Base-by-base conservation (phyloP, 169 alveolate genomes). In the Eimeria falciformis region DNA sequence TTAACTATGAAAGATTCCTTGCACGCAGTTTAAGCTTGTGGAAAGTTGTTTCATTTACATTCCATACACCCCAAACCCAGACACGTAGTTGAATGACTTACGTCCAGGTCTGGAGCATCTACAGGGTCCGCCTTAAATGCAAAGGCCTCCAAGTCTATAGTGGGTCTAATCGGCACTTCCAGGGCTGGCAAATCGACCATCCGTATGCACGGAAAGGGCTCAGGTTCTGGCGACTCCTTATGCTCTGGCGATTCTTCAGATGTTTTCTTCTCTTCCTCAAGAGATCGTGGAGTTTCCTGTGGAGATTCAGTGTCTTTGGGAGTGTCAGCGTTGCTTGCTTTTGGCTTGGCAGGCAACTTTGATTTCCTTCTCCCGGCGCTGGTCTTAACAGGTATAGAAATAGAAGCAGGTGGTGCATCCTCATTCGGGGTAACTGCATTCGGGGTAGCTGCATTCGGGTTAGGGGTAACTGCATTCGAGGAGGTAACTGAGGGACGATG, bases 171-270 rank as follows among this genome's bases (percentile, higher is more conserved):
- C 29, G 89, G 89, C 37, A 29, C 25, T 7, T 79, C 89, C 73
- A 79, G n/a, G 18, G 73, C 23, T 45, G 89, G 89, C 53, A 79
- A 14, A 69, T 79, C 89, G 68, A 29, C 50, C 50, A 79, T 56
- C 11, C 68, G 45, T 25, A 79, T 73, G 56, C 55, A 79, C 18
- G 73, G 89, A 43, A 75, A 56, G n/a, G 89, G 73, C 73, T 79
- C 89, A 6, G 75, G 75, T 9, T 77, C 66, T 17, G 86, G 62
- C 40, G 40, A 33, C 66, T 77, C 68, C 14, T 7, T 27, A 23
- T 43, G 50, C 66, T 18, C 14, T 47, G 46, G 86, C 27, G 9
- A 43, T 77, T 77, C 66, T 25, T 25, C 50, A 12, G 17, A 33
- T 77, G 25, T 77, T 46, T 5, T n/a, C 46, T 9, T 9, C 68